Conservation (phyloP, 192 early-diverging fungal genomes). For the Coemansia sp. region DNA sequence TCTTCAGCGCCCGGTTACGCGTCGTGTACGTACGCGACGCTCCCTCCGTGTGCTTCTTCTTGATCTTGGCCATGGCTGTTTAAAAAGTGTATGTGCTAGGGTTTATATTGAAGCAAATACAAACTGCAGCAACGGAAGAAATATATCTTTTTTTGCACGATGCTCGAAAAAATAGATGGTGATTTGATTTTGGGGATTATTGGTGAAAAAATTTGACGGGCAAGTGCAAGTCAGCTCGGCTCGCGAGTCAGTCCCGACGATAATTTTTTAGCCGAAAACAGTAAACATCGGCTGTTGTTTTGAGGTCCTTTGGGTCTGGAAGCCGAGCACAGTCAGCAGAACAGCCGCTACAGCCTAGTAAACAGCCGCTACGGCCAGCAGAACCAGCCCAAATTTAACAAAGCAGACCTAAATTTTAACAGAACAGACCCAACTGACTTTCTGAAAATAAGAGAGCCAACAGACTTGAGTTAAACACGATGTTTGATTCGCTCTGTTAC, state of each 20-base stretch:
- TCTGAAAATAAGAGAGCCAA: no score
- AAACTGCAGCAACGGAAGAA: not conserved
- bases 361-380: no score
- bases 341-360: no score
- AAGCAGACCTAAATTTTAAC: no score
- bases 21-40: slow-evolving; percentile 89
- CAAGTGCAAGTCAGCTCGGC: not conserved
- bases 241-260: not conserved
- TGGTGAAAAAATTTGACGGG: not conserved
- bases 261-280: slow-evolving; percentile 1
- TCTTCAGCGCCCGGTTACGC: slow-evolving; percentile 85
- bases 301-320: no score
- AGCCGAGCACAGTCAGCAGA: no score
- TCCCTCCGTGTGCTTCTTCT: slow-evolving; percentile 86
- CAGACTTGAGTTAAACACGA: no score
- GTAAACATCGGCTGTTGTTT: not conserved
- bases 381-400: no score
- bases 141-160: not conserved
- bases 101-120: not conserved
- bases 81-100: not conserved
- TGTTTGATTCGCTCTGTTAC: no score
- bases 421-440: no score
- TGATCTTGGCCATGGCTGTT: slow-evolving; percentile 40
- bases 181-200: not conserved
- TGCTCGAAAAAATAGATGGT: not conserved